Evolutionary conservation across 1,139 yeast species (phyloP).

Genomic region (Ogataea hybrid): DNA sequence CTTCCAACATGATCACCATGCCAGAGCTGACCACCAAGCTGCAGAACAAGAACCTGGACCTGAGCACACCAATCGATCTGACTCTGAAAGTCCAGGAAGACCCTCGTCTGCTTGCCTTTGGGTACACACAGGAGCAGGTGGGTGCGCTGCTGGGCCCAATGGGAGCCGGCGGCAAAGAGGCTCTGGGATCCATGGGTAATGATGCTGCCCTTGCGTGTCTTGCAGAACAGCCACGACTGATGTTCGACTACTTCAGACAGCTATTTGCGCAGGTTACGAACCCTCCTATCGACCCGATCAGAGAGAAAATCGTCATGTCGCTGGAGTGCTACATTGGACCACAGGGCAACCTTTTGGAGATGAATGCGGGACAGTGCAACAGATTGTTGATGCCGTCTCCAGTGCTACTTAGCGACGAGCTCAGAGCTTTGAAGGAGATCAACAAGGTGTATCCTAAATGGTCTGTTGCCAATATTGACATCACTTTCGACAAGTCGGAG

Average conservation of each 20-base stretch:
- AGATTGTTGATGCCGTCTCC: constrained; percentile 83
- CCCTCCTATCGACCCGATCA: constrained; percentile 97
- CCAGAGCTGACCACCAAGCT: constrained; percentile 68
- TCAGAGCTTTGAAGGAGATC: constrained; percentile 70
- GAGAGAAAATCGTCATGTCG: constrained; percentile 96
- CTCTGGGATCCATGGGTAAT: constrained; percentile 98
- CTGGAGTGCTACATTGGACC: constrained; percentile 97
- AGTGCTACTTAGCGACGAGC: constrained; percentile 69
- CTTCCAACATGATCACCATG: constrained; percentile 81
- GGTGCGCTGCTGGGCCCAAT: constrained; percentile 83
- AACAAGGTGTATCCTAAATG: constrained; percentile 78
- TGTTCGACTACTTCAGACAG: constrained; percentile 94
- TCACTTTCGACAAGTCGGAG: constrained; percentile 80
- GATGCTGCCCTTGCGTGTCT: constrained; percentile 95
- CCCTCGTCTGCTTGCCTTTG: constrained; percentile 81
- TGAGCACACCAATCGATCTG: constrained; percentile 33
- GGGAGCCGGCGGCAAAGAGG: constrained; percentile 91
- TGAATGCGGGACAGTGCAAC: constrained; percentile 90
- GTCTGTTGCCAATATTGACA: constrained; percentile 80
- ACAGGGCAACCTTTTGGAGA: constrained; percentile 91
- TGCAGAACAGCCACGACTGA: constrained; percentile 85
- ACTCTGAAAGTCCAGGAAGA: constrained; percentile 65
- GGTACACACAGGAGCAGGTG: constrained; percentile 91
- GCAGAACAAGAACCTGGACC: constrained; percentile 44
- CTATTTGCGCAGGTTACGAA: constrained; percentile 97